Evolutionary conservation across 192 early-diverging fungal species (phyloP), one percentile per base, ranked within the genome.

Genomic region (Rhizoclosmatium globosum): DNA sequence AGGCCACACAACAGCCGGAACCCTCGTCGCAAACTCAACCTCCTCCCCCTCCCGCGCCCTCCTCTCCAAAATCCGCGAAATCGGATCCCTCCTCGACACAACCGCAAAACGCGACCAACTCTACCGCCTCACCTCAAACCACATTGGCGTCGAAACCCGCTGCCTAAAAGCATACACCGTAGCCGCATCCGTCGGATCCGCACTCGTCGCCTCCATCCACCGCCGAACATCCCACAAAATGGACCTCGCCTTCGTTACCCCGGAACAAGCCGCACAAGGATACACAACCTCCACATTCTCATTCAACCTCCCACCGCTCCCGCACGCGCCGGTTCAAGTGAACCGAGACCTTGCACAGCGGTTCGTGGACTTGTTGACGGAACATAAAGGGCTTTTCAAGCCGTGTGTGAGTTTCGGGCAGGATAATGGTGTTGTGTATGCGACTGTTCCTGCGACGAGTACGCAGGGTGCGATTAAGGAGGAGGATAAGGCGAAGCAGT

Each of bases 401-500:
- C 61, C 61, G 21, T 64, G 61, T 21, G 61, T 64, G n/a, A 17
- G 11, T 9, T 64, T 64, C 21, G 61, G 61, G 6, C 61, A 64
- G 39, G 61, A 64, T 39, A 64, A 64, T 64, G 61, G 61, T 0
- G 11, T 64, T 7, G 61, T 64, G 39, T 64, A 64, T 39, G 61
- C 61, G 6, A 64, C 61, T 6, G 61, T 64, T 39, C 61, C 61
- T n/a, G 61, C 61, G 21, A 64, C 61, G 15, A 17, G 11, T 19
- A 64, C 61, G 7, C 61, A 64, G 21, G 61, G 61, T 6, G 61
- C 61, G n/a, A 64, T 64, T 39, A 64, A 64, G 21, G 61, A n/a
- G 39, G 61, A 64, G 39, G 61, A 64, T 64, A 64, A 64, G 21
- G 61, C 61, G 11, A 64, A 64, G 21, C 61, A 64, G 61, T 21